These are phyloP conservation scores for Huntiella bhutanensis DNA, from an alignment of 2,329 filamentous ascomycete genomes.

Conservation along the genomic window DNA sequence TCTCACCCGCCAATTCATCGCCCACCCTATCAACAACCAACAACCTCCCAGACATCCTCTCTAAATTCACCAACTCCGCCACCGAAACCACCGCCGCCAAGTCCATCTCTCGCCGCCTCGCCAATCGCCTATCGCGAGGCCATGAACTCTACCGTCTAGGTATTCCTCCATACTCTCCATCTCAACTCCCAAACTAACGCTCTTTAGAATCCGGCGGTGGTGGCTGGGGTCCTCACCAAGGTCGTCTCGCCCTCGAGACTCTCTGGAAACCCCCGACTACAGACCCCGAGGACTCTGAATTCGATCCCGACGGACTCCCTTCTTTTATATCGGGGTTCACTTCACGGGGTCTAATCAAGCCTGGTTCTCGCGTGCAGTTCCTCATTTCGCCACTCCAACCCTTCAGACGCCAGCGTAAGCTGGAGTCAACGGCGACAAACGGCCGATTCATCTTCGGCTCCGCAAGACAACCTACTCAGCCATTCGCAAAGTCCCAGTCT, in stretches of 20 bases:
- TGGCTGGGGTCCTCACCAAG: conserved; percentile 67
- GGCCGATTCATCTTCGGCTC: conserved; percentile 19
- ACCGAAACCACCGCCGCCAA: conserved; percentile 7
- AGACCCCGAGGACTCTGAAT: conserved; percentile 19
- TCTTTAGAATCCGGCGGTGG: conserved; percentile 55
- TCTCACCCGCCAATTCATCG: conserved; percentile 5
- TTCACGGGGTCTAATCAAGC: conserved; percentile 32
- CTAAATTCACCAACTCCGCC: conserved; percentile 5
- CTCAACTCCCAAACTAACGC: conserved; percentile 3
- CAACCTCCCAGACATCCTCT: no score
- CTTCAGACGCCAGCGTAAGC: conserved; percentile 9
- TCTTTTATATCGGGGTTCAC: conserved; percentile 10
- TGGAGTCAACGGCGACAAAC: conserved; percentile 8
- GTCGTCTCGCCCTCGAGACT: conserved; percentile 60
- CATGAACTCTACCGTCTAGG: conserved; percentile 26
- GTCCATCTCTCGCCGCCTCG: background rate
- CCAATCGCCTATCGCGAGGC: conserved; percentile 12
- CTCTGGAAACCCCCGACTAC: conserved; percentile 12
- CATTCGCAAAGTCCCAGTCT: background rate
- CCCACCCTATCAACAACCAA: background rate
- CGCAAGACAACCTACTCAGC: conserved; percentile 7
- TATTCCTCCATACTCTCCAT: conserved; percentile 17
- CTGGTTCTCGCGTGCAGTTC: conserved; percentile 49
- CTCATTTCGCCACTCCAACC: conserved; percentile 27
- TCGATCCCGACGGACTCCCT: conserved; percentile 12